phyloP scores from a whole-genome alignment of 306 rosid species.

The Bauhinia variegata region DNA sequence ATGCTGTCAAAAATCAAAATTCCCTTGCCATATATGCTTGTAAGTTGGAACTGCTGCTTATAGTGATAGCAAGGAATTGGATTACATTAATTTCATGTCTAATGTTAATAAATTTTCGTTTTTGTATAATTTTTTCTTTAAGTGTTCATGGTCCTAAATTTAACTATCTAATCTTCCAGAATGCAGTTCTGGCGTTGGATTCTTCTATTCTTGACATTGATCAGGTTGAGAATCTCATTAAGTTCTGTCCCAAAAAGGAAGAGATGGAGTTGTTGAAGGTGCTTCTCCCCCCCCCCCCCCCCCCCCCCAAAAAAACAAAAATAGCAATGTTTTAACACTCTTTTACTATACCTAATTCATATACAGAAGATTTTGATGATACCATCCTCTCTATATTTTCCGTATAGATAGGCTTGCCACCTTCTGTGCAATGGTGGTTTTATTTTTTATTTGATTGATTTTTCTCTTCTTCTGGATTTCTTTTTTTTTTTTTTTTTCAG shows the following conservation, averaged over 20 bases:
- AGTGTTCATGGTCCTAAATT: background rate
- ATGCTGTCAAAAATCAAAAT: constrained; percentile 62
- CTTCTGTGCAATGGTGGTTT: constrained; percentile 5
- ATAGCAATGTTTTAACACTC: background rate
- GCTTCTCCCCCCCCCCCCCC: constrained; percentile 20
- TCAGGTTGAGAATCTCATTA: constrained; percentile 95
- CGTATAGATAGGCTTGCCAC: constrained; percentile 6
- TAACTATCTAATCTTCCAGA: constrained; percentile 2
- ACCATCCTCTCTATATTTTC: too few relatives aligned
- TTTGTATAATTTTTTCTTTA: background rate
- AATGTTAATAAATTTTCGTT: too few relatives aligned
- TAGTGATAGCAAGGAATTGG: too few relatives aligned
- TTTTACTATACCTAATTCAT: constrained; percentile 5
- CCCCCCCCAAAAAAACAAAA: too few relatives aligned
- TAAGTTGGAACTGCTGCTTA: constrained; percentile 36
- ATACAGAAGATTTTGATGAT: constrained; percentile 6
- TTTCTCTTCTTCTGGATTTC: constrained; percentile 5
- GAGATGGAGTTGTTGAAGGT: constrained; percentile 95
- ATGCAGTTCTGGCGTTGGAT: constrained; percentile 55
- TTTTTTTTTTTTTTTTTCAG: constrained; percentile 60
- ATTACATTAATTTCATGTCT: too few relatives aligned
- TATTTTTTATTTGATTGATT: background rate
- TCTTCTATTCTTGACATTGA: constrained; percentile 71
- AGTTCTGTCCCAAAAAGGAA: constrained; percentile 94
- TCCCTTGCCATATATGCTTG: constrained; percentile 63